phyloP scores from a whole-genome alignment of 2,329 filamentous ascomycete genomes.

The Cadophora sp. region DNA sequence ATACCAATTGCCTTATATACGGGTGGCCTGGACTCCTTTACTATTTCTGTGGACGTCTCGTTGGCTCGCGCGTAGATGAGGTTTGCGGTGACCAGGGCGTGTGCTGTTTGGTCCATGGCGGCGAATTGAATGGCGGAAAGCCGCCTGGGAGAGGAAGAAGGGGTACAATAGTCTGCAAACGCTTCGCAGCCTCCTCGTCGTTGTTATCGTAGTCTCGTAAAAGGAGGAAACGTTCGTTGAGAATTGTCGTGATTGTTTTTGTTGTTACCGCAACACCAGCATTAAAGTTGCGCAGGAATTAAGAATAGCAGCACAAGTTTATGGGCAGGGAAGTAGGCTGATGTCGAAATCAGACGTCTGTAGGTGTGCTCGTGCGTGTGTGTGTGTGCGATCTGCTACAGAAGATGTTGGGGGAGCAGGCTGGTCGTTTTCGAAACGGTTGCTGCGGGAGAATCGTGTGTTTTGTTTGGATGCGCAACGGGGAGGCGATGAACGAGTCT shows the following conservation, averaged over 20 bases:
- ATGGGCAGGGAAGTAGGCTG: constrained; percentile 29
- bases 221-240: not conserved
- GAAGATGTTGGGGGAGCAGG: constrained; percentile 19
- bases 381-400: constrained; percentile 11
- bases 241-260: constrained; percentile 19
- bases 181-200: constrained; percentile 24
- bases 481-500: not conserved
- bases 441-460: constrained; percentile 34
- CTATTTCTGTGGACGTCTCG: constrained; percentile 41
- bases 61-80: constrained; percentile 53
- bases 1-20: constrained; percentile 88
- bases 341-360: constrained; percentile 23
- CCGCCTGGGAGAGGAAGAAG: constrained; percentile 23
- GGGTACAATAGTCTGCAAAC: constrained; percentile 20
- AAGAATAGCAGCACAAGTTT: constrained; percentile 17
- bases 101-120: constrained; percentile 48
- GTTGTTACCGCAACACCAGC: constrained; percentile 20
- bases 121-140: constrained; percentile 29
- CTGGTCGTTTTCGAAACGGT: constrained; percentile 35
- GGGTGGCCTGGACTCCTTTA: constrained; percentile 36
- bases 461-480: constrained; percentile 15
- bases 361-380: constrained; percentile 3
- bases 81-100: constrained; percentile 48
- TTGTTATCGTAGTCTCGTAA: constrained; percentile 21
- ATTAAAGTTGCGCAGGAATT: constrained; percentile 15